Percentiles rank a stretch among this genome's conserved stretches.
phyloP scores from a whole-genome alignment of 2,329 filamentous ascomycete genomes.

The Mycosphaerella arachidis region DNA sequence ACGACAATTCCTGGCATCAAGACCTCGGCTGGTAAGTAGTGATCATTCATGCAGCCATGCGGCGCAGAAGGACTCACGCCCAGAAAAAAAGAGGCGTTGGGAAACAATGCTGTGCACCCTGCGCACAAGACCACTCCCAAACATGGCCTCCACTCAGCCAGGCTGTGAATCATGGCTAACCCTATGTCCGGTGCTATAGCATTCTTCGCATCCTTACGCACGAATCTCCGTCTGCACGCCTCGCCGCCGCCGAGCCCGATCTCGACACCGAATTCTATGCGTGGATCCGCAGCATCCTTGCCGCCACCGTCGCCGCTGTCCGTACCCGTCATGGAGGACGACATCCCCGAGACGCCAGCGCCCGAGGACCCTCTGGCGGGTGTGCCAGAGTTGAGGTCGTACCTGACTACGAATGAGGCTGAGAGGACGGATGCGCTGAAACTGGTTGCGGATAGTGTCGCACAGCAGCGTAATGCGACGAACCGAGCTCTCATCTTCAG shows the following conservation, averaged over 20 bases:
- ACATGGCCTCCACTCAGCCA: neutral
- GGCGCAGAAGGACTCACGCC: neutral
- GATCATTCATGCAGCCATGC: neutral
- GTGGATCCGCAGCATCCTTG: constrained; percentile 45
- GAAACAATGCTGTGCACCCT: neutral
- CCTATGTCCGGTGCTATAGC: constrained; percentile 47
- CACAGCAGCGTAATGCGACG: constrained; percentile 71
- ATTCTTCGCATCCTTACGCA: constrained; percentile 76
- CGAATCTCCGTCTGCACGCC: constrained; percentile 66
- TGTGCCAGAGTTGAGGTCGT: constrained; percentile 61
- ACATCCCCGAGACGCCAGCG: constrained; percentile 14
- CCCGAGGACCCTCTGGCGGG: constrained; percentile 44
- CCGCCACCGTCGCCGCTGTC: constrained; percentile 46
- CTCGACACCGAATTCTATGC: constrained; percentile 58
- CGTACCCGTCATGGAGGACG: constrained; percentile 26
- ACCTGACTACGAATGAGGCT: constrained; percentile 44
- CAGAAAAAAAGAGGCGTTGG: neutral
- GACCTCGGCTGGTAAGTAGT: constrained; percentile 33
- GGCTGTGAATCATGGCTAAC: neutral
- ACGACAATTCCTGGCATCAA: constrained; percentile 33
- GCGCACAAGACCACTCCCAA: neutral
- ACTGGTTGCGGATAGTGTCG: constrained; percentile 74
- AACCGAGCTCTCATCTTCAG: constrained; percentile 61
- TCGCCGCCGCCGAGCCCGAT: constrained; percentile 58
- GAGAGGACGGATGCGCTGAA: constrained; percentile 66